Conservation (phyloP, 768 basidiomycete species). For the Rhizopogon vesiculosus region DNA sequence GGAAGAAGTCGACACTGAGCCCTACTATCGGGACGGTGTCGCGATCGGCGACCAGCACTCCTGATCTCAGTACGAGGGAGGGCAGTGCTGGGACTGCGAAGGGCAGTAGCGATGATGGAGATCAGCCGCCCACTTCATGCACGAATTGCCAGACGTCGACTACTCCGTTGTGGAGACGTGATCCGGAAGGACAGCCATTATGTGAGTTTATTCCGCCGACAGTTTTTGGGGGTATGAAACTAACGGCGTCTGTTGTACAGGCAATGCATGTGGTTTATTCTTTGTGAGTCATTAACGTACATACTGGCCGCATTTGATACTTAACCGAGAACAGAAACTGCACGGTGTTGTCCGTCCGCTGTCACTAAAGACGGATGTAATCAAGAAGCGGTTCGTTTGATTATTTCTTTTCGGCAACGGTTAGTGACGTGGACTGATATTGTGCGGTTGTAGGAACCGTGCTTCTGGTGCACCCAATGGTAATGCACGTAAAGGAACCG, state of each 20-base stretch:
- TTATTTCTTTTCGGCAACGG: background rate
- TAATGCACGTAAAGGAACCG: constrained; percentile 56
- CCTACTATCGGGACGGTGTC: constrained; percentile 26
- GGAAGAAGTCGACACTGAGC: constrained; percentile 39
- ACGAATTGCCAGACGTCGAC: constrained; percentile 96
- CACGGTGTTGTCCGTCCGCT: constrained; percentile 93
- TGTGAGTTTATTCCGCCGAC: constrained; percentile 46
- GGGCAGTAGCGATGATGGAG: constrained; percentile 57
- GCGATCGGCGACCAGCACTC: constrained; percentile 62
- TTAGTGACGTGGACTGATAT: background rate
- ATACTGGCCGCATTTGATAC: constrained; percentile 2
- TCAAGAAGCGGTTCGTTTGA: constrained; percentile 80
- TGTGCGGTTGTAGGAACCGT: constrained; percentile 52
- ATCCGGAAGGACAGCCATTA: constrained; percentile 89
- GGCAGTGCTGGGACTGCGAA: constrained; percentile 28
- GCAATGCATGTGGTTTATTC: constrained; percentile 91
- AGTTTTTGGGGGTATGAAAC: constrained; percentile 5
- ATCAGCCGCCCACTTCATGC: constrained; percentile 75
- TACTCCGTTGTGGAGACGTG: constrained; percentile 89
- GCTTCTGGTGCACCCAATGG: constrained; percentile 71
- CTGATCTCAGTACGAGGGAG: constrained; percentile 43
- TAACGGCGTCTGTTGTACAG: constrained; percentile 29
- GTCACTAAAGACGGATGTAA: constrained; percentile 94
- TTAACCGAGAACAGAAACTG: constrained; percentile 63
- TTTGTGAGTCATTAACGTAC: constrained; percentile 54